Base-by-base conservation (phyloP, 2,329 filamentous ascomycete species). In the Rutstroemia sp. region DNA sequence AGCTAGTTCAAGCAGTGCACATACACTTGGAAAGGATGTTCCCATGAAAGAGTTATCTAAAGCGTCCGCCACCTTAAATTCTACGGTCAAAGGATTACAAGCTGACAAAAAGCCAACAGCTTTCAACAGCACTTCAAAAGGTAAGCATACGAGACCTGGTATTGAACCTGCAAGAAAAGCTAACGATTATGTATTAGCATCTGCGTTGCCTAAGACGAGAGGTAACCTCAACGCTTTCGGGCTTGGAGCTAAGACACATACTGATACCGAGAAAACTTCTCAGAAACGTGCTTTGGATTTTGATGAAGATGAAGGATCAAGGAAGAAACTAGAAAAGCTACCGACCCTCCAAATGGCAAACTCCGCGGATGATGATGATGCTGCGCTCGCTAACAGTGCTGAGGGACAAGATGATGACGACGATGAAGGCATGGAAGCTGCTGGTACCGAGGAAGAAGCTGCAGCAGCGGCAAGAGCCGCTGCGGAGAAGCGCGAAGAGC, bases 251-350 rank as follows among this genome's bases (percentile, higher is more conserved):
- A 94, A 89, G 69, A 75, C 81, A 44, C 77, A 77, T 51, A 72
- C 75, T 49, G 89, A 90, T 53, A 71, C 71, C 21, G 86, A 89
- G 51, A 90, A 88, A 66, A 71, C 80, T 3, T 76, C 81, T 4
- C 76, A 82, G 19, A 90, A 89, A 68, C 86, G 86, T 63, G 90
- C 88, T 59, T 76, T 95, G 21, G 85, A 91, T 64, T 85, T 96
- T 64, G 92, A 88, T 59, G 92, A 96, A 67, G 92, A 96, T 65
- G 89, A 95, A 66, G 86, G 84, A 34, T 87, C 86, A 2, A 85
- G 88, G 68, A 88, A 91, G 70, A 96, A 95, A 75, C 81, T 99
- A 62, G 90, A 90, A 69, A 94, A 92, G 73, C 83, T 99, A 59
- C 92, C 92, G 57, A 86, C 86, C 62, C 82, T 89, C 58, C 81